These are phyloP conservation scores for Suillus spraguei DNA, from an alignment of 768 basidiomycete species.

Conservation along the genomic window DNA sequence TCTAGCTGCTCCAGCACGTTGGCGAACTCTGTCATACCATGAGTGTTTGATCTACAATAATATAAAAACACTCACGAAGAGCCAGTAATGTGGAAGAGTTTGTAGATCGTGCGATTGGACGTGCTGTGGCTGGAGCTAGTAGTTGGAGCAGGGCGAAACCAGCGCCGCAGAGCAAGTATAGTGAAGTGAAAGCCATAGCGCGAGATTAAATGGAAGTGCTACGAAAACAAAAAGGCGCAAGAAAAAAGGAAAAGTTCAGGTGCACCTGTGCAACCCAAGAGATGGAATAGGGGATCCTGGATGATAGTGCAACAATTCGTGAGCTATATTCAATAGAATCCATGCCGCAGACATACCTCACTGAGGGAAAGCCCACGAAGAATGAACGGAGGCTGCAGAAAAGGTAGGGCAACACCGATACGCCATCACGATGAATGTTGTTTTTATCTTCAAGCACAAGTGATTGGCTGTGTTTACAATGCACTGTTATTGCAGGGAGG, in stretches of 20 bases:
- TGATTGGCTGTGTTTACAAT: slow-evolving; percentile 4
- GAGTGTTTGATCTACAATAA: neutral
- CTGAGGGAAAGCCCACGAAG: neutral
- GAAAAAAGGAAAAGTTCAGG: slow-evolving; percentile 35
- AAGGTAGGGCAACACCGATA: neutral
- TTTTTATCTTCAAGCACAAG: neutral
- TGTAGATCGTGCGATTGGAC: slow-evolving; percentile 15
- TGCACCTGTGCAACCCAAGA: slow-evolving; percentile 71
- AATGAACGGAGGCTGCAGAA: slow-evolving; percentile 2
- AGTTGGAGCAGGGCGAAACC: slow-evolving; percentile 4
- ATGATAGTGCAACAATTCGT: neutral
- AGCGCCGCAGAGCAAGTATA: slow-evolving; percentile 3
- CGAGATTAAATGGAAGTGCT: neutral
- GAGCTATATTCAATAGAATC: neutral
- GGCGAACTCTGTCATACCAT: slow-evolving; percentile 61
- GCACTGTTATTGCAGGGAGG: neutral
- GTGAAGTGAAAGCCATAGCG: neutral
- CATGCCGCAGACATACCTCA: neutral
- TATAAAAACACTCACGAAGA: slow-evolving; percentile 49
- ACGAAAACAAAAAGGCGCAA: neutral
- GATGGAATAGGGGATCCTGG: slow-evolving; percentile 1
- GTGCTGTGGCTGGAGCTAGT: slow-evolving; percentile 10
- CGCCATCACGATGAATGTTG: neutral
- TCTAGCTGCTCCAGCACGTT: slow-evolving; percentile 77
- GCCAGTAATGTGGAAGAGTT: slow-evolving; percentile 42